Conservation (phyloP, 805 yeast species). For the Ascoidea asiatica region DNA sequence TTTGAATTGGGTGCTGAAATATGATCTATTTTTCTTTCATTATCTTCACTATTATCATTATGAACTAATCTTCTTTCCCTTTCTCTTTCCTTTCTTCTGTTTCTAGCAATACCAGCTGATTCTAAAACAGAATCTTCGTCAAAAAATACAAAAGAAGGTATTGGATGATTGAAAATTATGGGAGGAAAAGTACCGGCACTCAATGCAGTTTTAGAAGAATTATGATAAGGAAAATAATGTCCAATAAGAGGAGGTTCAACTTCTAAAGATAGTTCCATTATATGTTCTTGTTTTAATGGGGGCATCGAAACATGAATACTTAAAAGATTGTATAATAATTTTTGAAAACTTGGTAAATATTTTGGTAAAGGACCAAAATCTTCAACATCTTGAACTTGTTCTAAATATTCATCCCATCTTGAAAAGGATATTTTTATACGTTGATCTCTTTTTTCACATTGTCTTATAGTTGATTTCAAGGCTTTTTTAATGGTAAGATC, state of each 20-base stretch:
- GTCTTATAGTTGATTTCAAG: slow-evolving; percentile 18
- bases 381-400: slow-evolving; percentile 30
- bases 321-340: slow-evolving; percentile 30
- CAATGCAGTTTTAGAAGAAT: slow-evolving; percentile 14
- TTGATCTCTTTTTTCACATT: slow-evolving; percentile 51
- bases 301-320: slow-evolving; percentile 25
- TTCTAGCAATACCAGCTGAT: slow-evolving; percentile 26
- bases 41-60: slow-evolving; percentile 7
- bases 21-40: slow-evolving; percentile 2
- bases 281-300: slow-evolving; percentile 33
- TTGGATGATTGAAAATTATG: slow-evolving; percentile 43
- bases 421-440: slow-evolving; percentile 59
- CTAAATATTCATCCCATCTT: slow-evolving; percentile 71
- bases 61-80: background rate
- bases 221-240: slow-evolving; percentile 6
- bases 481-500: slow-evolving; percentile 50
- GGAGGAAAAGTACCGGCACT: slow-evolving; percentile 53
- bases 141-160: slow-evolving; percentile 44
- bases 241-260: slow-evolving; percentile 43
- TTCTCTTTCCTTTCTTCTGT: background rate
- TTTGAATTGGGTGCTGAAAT: slow-evolving; percentile 2
- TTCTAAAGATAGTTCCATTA: slow-evolving; percentile 51
- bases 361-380: slow-evolving; percentile 16
- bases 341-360: slow-evolving; percentile 20
- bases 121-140: slow-evolving; percentile 38